Conservation (phyloP, 176 grass and related monocot species). For the Oryza meyeriana region DNA sequence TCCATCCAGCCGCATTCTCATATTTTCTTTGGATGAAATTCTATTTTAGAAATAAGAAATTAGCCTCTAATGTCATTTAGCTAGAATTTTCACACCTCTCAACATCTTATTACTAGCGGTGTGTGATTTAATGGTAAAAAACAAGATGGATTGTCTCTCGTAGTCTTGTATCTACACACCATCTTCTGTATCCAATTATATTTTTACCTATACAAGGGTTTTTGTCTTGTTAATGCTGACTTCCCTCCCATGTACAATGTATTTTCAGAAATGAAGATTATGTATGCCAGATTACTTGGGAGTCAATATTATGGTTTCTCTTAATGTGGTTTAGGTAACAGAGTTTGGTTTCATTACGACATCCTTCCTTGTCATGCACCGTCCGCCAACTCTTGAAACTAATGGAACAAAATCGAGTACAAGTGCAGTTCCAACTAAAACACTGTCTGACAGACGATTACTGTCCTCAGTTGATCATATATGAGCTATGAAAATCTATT, state of each 20-base stretch:
- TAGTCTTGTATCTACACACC: neutral
- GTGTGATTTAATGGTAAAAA: neutral
- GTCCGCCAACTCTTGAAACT: conserved; percentile 18
- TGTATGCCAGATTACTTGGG: neutral
- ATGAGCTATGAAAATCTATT: conserved; percentile 3
- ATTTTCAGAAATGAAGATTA: neutral
- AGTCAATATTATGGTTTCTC: neutral
- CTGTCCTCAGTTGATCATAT: neutral
- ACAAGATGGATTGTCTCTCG: neutral
- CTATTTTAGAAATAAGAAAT: neutral
- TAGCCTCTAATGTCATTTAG: neutral
- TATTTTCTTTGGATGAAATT: conserved; percentile 2
- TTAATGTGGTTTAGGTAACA: conserved; percentile 44
- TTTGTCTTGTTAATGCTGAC: neutral
- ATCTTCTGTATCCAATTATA: neutral
- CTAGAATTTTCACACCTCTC: neutral
- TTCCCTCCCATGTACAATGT: neutral
- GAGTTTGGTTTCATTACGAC: conserved; percentile 4
- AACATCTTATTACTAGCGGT: neutral
- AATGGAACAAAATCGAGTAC: neutral
- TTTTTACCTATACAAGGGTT: neutral
- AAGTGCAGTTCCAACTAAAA: conserved; percentile 41
- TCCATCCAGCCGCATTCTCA: conserved; percentile 5
- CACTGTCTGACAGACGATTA: conserved; percentile 1
- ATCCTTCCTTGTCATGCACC: conserved; percentile 26